phyloP scores from a whole-genome alignment of 2,329 filamentous ascomycete species.

The Cordyceps pruinosa region DNA sequence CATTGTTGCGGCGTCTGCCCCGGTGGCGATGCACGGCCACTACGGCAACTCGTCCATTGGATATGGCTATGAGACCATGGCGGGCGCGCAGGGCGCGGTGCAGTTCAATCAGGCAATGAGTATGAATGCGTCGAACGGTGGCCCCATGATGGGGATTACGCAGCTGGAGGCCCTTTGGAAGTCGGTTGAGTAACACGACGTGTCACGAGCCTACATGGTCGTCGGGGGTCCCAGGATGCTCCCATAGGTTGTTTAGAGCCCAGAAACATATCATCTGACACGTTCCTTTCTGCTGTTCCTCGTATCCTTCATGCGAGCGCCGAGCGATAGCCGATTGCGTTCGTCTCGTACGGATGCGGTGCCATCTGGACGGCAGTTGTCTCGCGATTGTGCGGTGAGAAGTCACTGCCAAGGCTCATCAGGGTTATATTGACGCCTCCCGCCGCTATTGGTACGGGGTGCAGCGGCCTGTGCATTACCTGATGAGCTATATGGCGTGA shows the following conservation, averaged over 20 bases:
- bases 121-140: neutral
- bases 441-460: neutral
- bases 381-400: neutral
- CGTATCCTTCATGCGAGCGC: neutral
- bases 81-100: neutral
- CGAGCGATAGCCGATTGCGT: neutral
- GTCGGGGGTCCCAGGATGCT: neutral
- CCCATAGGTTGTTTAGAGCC: neutral
- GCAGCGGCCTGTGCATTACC: neutral
- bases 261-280: neutral
- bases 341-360: neutral
- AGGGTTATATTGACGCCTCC: neutral
- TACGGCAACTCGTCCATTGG: neutral
- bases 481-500: neutral
- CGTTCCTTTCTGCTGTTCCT: neutral
- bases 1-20: neutral
- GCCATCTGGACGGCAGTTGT: neutral
- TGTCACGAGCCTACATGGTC: neutral
- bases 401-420: neutral
- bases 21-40: neutral
- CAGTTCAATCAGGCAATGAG: constrained; percentile 2
- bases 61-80: constrained; percentile 8
- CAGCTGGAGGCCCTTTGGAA: constrained; percentile 4
- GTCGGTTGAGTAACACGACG: neutral
- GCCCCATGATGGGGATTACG: neutral